Evolutionary conservation across 192 early-diverging fungal species (phyloP).

Genomic region (Podila epigama): DNA sequence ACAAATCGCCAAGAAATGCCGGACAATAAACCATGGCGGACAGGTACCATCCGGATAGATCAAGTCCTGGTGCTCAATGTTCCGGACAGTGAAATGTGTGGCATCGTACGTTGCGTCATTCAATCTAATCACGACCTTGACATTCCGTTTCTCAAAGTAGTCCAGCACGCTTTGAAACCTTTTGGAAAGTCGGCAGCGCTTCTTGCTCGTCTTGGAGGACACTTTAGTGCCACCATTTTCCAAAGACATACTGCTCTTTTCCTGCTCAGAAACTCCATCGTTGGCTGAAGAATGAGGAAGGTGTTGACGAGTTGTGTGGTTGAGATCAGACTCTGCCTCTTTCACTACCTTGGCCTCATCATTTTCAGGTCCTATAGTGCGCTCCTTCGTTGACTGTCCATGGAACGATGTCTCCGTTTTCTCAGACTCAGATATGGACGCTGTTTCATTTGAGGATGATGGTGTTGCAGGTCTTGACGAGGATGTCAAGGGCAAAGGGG

Average conservation of each 20-base stretch:
- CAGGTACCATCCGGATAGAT: conserved; percentile 76
- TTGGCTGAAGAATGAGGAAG: no score
- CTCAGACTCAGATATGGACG: no score
- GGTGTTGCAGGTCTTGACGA: conserved; percentile 10
- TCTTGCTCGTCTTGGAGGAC: conserved; percentile 4
- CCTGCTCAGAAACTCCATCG: no score
- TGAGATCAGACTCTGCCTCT: no score
- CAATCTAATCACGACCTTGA: conserved; percentile 65
- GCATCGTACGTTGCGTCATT: conserved; percentile 74
- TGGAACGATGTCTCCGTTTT: no score
- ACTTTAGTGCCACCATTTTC: background rate
- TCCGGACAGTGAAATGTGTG: conserved; percentile 58
- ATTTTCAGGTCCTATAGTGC: no score
- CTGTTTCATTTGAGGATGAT: no score
- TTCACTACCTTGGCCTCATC: no score
- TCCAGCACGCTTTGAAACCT: conserved; percentile 55
- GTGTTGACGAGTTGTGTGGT: no score
- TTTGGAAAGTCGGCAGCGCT: conserved; percentile 13
- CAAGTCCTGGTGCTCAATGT: conserved; percentile 71
- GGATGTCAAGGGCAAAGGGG: background rate
- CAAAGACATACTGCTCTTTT: background rate
- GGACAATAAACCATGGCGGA: conserved; percentile 69
- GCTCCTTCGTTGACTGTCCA: no score
- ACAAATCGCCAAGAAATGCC: conserved; percentile 69
- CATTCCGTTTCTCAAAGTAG: conserved; percentile 57